phyloP scores from a whole-genome alignment of 441 rosid species.

The Populus hybrid region DNA sequence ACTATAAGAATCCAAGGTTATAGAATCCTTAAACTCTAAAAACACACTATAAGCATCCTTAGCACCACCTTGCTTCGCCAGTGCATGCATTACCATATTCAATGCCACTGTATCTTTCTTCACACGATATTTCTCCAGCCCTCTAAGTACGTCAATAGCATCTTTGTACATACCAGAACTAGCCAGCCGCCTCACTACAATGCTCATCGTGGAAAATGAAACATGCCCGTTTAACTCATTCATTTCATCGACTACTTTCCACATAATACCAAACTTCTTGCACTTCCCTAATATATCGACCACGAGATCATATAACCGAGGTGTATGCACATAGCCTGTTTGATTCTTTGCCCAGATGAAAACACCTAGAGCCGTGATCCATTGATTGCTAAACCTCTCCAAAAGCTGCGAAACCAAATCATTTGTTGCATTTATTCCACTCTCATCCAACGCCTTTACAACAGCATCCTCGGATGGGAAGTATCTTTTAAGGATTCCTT shows the following conservation, averaged over 20 bases:
- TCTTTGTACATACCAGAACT: conserved; percentile 46
- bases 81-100: conserved; percentile 65
- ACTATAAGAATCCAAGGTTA: conserved; percentile 32
- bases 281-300: conserved; percentile 64
- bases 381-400: conserved; percentile 56
- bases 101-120: conserved; percentile 39
- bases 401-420: conserved; percentile 47
- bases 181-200: conserved; percentile 64
- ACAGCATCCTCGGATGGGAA: conserved; percentile 35
- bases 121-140: conserved; percentile 50
- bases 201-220: conserved; percentile 54
- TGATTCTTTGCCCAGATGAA: conserved; percentile 80
- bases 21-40: conserved; percentile 38
- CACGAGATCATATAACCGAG: conserved; percentile 46
- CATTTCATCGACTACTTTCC: conserved; percentile 62
- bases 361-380: conserved; percentile 54
- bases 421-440: conserved; percentile 36
- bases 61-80: conserved; percentile 59
- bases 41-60: conserved; percentile 55
- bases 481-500: conserved; percentile 42
- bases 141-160: conserved; percentile 57
- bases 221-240: conserved; percentile 34
- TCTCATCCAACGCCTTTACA: conserved; percentile 36
- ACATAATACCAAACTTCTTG: conserved; percentile 53
- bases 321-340: conserved; percentile 53